These are phyloP conservation scores for Inga leiocalycina DNA, from an alignment of 306 rosid species.

Conservation along the genomic window DNA sequence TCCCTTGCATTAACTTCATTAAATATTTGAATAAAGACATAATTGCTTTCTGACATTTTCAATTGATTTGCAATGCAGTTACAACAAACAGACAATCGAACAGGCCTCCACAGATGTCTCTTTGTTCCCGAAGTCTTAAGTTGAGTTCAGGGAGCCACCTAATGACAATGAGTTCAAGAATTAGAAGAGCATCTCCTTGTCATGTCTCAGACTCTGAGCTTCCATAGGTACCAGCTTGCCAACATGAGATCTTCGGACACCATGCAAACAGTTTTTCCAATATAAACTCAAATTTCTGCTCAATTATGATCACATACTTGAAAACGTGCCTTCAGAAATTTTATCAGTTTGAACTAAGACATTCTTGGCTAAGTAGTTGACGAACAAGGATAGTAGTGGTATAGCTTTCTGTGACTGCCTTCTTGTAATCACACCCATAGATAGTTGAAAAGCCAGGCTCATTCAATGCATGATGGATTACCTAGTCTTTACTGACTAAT, in stretches of 20 bases:
- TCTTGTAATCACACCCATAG: conserved; percentile 31
- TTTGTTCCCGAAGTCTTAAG: conserved; percentile 45
- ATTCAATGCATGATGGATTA: conserved; percentile 32
- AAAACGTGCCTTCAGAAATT: conserved; percentile 8
- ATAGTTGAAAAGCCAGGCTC: conserved; percentile 17
- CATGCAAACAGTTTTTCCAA: conserved; percentile 28
- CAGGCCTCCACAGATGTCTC: conserved; percentile 71
- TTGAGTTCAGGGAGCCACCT: conserved; percentile 45
- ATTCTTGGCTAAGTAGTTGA: conserved; percentile 31
- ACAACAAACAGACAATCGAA: conserved; percentile 55
- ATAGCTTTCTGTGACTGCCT: conserved; percentile 33
- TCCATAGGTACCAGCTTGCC: conserved; percentile 43
- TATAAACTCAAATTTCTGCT: conserved; percentile 26
- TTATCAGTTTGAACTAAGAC: conserved; percentile 12
- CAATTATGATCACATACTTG: conserved; percentile 32
- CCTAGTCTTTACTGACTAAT: conserved; percentile 16
- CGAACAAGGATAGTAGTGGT: conserved; percentile 36
- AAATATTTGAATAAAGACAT: conserved; percentile 22
- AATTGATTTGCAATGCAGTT: conserved; percentile 54
- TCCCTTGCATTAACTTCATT: neutral
- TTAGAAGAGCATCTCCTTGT: conserved; percentile 62
- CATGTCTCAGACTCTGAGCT: conserved; percentile 92
- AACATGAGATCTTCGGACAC: conserved; percentile 23
- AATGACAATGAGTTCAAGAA: conserved; percentile 54
- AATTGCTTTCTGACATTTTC: neutral